Evolutionary conservation across 768 basidiomycete genomes (phyloP).

Genomic region (Collybia sordida): DNA sequence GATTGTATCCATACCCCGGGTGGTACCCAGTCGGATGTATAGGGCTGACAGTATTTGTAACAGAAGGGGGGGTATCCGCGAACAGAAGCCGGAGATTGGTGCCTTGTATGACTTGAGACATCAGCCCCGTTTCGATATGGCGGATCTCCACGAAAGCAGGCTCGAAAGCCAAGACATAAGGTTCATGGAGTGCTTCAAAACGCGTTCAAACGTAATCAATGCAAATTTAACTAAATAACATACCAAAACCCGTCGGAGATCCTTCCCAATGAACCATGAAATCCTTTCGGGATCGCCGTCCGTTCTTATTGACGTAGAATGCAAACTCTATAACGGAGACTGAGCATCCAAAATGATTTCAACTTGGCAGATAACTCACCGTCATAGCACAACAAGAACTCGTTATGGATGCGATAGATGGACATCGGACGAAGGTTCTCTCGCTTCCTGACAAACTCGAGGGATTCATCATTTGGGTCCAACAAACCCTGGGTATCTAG

Average conservation of each 20-base stretch:
- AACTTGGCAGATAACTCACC: constrained; percentile 48
- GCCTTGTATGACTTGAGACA: constrained; percentile 95
- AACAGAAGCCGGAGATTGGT: constrained; percentile 88
- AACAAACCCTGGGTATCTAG: constrained; percentile 95
- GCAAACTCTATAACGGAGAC: constrained; percentile 77
- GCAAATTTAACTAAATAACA: constrained; percentile 24
- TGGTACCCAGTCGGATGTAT: constrained; percentile 33
- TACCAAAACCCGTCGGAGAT: constrained; percentile 90
- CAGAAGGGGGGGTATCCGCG: constrained; percentile 89
- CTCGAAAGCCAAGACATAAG: constrained; percentile 96
- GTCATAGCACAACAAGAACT: constrained; percentile 97
- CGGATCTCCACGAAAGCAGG: constrained; percentile 95
- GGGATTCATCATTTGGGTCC: constrained; percentile 86
- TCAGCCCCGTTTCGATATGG: constrained; percentile 87
- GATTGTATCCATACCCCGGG: constrained; percentile 17
- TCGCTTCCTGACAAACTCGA: constrained; percentile 91
- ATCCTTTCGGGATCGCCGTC: constrained; percentile 83
- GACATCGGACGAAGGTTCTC: constrained; percentile 93
- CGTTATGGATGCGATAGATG: constrained; percentile 94
- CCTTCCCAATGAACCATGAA: constrained; percentile 99
- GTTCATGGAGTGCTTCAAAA: constrained; percentile 85
- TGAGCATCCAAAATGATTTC: constrained; percentile 8
- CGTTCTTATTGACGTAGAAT: constrained; percentile 97
- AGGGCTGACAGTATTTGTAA: constrained; percentile 55
- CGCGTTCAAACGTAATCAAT: constrained; percentile 2